Conservation (phyloP, 768 basidiomycete genomes). For the Hericium alpestre region DNA sequence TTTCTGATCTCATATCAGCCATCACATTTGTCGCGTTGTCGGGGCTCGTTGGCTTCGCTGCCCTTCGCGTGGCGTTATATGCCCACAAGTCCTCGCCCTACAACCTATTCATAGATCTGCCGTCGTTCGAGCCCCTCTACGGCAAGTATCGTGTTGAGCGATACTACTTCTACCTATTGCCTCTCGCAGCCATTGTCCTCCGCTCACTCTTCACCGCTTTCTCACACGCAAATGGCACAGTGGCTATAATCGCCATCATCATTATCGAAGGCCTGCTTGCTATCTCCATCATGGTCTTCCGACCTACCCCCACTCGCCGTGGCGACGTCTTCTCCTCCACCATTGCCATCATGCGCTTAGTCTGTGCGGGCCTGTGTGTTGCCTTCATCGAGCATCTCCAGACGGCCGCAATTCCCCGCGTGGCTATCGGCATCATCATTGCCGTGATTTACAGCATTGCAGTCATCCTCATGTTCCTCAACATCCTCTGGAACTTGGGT, state of each 20-base stretch:
- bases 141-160: conserved; percentile 56
- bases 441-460: conserved; percentile 65
- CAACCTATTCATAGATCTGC: conserved; percentile 29
- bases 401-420: conserved; percentile 67
- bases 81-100: conserved; percentile 30
- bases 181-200: conserved; percentile 48
- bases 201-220: conserved; percentile 67
- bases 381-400: conserved; percentile 61
- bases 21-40: conserved; percentile 47
- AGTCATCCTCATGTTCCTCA: conserved; percentile 58
- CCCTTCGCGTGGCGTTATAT: conserved; percentile 38
- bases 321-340: conserved; percentile 62
- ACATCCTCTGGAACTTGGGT: conserved; percentile 41
- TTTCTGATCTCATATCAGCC: conserved; percentile 71
- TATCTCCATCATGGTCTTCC: conserved; percentile 37
- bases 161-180: conserved; percentile 54
- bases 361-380: conserved; percentile 62
- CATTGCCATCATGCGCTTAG: conserved; percentile 55
- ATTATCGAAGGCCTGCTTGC: conserved; percentile 57
- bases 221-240: conserved; percentile 47
- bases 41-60: conserved; percentile 37
- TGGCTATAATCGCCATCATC: conserved; percentile 59
- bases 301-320: conserved; percentile 58
- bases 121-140: conserved; percentile 47
- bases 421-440: conserved; percentile 67